Conservation (phyloP, 805 yeast genomes). For the Candida incommunis region DNA sequence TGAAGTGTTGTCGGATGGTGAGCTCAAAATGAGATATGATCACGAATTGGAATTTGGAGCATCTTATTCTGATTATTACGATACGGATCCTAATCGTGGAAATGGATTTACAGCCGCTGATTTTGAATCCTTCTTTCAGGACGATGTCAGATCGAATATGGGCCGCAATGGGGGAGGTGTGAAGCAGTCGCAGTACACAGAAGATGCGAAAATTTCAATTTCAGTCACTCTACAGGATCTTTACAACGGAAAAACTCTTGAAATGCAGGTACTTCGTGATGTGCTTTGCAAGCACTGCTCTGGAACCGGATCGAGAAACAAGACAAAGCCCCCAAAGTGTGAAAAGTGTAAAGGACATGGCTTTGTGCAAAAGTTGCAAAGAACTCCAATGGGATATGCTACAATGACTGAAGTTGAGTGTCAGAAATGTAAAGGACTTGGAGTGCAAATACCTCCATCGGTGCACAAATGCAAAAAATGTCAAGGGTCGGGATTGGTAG, state of each 20-base stretch:
- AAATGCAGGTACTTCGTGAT: constrained; percentile 57
- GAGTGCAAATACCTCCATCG: background rate
- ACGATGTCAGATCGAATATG: constrained; percentile 4
- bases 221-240: constrained; percentile 42
- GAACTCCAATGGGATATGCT: background rate
- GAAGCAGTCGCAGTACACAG: constrained; percentile 28
- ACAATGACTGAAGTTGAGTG: background rate
- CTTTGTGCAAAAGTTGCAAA: constrained; percentile 37
- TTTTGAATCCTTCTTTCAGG: background rate
- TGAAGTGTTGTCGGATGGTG: constrained; percentile 60
- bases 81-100: constrained; percentile 18
- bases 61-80: constrained; percentile 67
- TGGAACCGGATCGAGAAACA: constrained; percentile 61
- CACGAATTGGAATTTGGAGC: constrained; percentile 36
- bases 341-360: constrained; percentile 65
- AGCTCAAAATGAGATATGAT: constrained; percentile 22
- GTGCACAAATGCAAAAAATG: constrained; percentile 65
- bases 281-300: constrained; percentile 58
- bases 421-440: background rate
- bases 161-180: background rate
- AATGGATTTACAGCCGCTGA: constrained; percentile 3
- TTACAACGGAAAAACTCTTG: constrained; percentile 70
- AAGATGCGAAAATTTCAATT: constrained; percentile 53
- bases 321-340: constrained; percentile 45
- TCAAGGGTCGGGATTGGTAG: constrained; percentile 43